Percentiles rank a stretch among this genome's conserved stretches.
Conservation (phyloP, 768 basidiomycete genomes). For the Suillus occidentalis region DNA sequence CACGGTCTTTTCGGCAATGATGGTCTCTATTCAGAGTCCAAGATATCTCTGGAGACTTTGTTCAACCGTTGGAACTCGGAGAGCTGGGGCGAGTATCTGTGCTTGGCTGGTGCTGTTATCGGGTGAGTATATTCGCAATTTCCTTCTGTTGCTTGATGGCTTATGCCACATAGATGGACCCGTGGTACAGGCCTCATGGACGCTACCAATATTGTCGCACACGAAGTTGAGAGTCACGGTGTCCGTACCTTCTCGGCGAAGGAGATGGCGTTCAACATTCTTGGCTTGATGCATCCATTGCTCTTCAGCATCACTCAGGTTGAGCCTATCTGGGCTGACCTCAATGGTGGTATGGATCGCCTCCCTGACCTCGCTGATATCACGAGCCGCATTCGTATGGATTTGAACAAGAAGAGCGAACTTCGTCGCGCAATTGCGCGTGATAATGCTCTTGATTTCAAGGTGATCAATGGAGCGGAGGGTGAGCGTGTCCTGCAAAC, state of each 20-base stretch:
- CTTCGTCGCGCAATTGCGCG: conserved; percentile 90
- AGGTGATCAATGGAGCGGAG: conserved; percentile 83
- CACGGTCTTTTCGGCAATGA: conserved; percentile 98
- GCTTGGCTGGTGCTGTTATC: conserved; percentile 96
- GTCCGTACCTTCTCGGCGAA: conserved; percentile 98
- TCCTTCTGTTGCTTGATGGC: conserved; percentile 11
- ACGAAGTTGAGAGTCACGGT: conserved; percentile 89
- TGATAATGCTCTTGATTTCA: conserved; percentile 96
- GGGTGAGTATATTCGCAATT: conserved; percentile 54
- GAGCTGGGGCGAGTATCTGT: conserved; percentile 98
- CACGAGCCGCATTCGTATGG: conserved; percentile 79
- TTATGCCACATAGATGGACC: conserved; percentile 68
- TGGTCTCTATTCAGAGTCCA: conserved; percentile 96
- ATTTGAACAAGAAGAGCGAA: conserved; percentile 83
- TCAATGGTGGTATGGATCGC: conserved; percentile 98
- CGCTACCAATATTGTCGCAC: conserved; percentile 91
- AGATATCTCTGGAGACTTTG: conserved; percentile 95
- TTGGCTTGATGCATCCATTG: conserved; percentile 98
- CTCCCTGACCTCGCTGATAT: conserved; percentile 93
- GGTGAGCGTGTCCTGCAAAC: conserved; percentile 93
- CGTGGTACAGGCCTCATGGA: conserved; percentile 98
- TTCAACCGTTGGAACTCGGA: conserved; percentile 99
- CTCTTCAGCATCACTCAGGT: conserved; percentile 99
- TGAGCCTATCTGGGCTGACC: conserved; percentile 98
- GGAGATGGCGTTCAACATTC: conserved; percentile 99